Evolutionary conservation across 1,284 basidiomycete species (phyloP), one percentile per base, ranked within the genome.

Genomic region (Cryptococcus sp.): DNA sequence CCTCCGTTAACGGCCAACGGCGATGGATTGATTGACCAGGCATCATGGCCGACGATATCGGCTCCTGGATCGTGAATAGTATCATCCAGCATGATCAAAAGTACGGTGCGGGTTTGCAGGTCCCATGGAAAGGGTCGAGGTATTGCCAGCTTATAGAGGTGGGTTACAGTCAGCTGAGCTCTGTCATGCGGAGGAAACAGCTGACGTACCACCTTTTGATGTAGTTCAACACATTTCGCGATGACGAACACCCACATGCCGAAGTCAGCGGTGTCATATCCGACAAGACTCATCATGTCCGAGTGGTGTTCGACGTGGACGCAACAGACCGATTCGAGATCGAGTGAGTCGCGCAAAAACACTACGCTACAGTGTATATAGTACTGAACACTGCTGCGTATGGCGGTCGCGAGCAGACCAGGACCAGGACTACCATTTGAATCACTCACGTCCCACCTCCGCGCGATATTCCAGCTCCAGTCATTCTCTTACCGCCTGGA

Each of bases 121-220:
- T 50, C 11, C 35, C 47, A 3, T 53, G 54, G 44, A 53, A 42
- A 13, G 58, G 63, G 19, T 40, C 57, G 1, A 44, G 51, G 11
- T 60, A 58, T 31, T 64, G 57, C 25, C 73, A 75, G 56, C 31
- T 75, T 5, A 54, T 65, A 42, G 47, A 67, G 48, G 73, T 72
- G 46, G 39, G 61, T 56, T 27, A 3, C 16, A 20, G 17, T 10
- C 16, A 40, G 6, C 50, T 27, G 31, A 13, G 13, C 7, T 35
- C 7, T 35, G 8, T 10, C 31, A 35, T 35, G 2, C 13, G 13
- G 13, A 35, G 5, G 10, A 35, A 2, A 35, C 31, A 35, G 31
- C 8, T 35, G 31, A 35, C 31, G 13, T 35, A 35, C 31, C 31
- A 35, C 8, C 13, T 10, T 8, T 35, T 5, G 5, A 23, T n/a